Conservation (phyloP, 345 rosid species). For the Syzygium grande region DNA sequence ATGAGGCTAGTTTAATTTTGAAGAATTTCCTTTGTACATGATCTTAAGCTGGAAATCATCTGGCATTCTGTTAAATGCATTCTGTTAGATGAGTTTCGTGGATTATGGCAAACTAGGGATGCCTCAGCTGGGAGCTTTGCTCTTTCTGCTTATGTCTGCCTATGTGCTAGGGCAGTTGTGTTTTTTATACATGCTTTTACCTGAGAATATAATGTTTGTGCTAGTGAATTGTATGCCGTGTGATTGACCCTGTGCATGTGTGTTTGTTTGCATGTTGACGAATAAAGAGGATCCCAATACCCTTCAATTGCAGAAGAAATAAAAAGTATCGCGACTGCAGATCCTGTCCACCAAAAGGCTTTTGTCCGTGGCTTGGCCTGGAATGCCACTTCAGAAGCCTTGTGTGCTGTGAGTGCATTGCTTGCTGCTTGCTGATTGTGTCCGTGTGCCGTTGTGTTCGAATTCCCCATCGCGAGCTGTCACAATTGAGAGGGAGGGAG, state of each 20-base stretch:
- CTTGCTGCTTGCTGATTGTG: constrained; percentile 41
- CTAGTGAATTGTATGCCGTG: constrained; percentile 28
- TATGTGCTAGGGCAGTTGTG: not conserved
- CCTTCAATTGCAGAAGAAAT: constrained; percentile 76
- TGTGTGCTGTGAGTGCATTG: constrained; percentile 78
- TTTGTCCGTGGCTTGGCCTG: constrained; percentile 80
- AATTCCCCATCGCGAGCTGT: not conserved
- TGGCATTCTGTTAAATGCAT: not conserved
- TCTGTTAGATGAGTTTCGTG: too few species aligned
- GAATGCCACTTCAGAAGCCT: constrained; percentile 63
- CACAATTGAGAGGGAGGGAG: not conserved
- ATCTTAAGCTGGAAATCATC: not conserved
- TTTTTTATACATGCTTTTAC: not conserved
- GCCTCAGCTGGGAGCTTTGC: too few species aligned
- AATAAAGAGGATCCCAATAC: constrained; percentile 64
- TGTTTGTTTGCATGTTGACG: constrained; percentile 64
- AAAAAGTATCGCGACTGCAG: constrained; percentile 53
- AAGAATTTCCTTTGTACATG: not conserved
- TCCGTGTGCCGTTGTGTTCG: constrained; percentile 16
- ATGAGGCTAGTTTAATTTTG: not conserved
- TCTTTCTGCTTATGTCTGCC: not conserved
- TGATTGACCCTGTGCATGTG: constrained; percentile 56
- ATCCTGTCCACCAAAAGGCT: constrained; percentile 70
- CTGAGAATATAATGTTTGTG: constrained; percentile 12
- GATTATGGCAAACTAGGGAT: too few species aligned